Conservation (phyloP, 202 grass and related monocot genomes). For the Eragrostis tef region DNA sequence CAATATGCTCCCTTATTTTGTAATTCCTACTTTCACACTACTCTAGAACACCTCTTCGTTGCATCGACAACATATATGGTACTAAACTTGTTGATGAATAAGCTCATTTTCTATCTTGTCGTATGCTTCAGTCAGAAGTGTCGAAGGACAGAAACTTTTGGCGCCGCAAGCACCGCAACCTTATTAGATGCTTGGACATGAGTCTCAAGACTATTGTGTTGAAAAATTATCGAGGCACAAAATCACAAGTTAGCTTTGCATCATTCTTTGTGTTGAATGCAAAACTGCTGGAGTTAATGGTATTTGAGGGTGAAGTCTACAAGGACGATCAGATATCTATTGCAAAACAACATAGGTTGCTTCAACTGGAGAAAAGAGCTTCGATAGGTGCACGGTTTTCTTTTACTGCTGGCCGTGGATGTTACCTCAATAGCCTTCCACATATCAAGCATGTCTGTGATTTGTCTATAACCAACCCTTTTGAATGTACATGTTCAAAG, state of each 20-base stretch:
- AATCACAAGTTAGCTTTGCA: background rate
- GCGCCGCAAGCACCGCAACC: background rate
- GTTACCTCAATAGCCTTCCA: background rate
- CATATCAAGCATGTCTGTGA: background rate
- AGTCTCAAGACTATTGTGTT: background rate
- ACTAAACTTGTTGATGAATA: too few relatives aligned
- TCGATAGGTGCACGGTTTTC: background rate
- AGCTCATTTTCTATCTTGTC: too few relatives aligned
- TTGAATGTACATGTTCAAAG: background rate
- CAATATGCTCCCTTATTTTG: background rate
- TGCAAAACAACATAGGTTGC: background rate
- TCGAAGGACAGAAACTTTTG: background rate
- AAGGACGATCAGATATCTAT: background rate
- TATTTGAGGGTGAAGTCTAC: background rate
- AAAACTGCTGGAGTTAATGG: background rate
- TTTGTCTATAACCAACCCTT: background rate
- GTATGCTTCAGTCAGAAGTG: background rate
- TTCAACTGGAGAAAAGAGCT: conserved; percentile 35
- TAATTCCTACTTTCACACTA: too few relatives aligned
- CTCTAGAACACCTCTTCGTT: too few relatives aligned
- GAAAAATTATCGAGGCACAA: background rate
- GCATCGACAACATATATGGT: too few relatives aligned
- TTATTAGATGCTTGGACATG: background rate
- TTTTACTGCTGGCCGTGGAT: background rate
- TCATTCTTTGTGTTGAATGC: conserved; percentile 28